Conservation (phyloP, 2,329 filamentous ascomycete genomes). For the Exophiala calicioides region DNA sequence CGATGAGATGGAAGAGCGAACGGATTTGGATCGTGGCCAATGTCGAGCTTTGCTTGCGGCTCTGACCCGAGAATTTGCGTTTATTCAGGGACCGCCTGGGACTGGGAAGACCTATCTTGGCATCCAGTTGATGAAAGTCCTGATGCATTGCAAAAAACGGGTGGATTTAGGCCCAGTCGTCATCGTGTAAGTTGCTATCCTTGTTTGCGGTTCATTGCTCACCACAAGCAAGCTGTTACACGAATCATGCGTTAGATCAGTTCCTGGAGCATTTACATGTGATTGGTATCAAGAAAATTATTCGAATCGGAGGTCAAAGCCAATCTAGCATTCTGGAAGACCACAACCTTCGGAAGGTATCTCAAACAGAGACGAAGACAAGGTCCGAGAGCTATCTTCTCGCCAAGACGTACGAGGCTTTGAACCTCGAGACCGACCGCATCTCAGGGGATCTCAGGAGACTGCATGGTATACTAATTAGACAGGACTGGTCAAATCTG, state of each 20-base stretch:
- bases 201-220: no score
- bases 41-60: constrained; percentile 9
- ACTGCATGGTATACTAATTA: constrained; percentile 12
- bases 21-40: constrained; percentile 11
- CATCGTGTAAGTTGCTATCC: no score
- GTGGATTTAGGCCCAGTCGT: not conserved
- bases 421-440: constrained; percentile 31
- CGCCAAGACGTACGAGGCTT: constrained; percentile 30
- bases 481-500: not conserved
- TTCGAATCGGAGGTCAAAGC: constrained; percentile 63
- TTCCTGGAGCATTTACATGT: constrained; percentile 61
- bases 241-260: constrained; percentile 58
- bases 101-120: constrained; percentile 35
- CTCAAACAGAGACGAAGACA: constrained; percentile 42
- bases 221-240: constrained; percentile 34
- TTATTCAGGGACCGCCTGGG: constrained; percentile 35
- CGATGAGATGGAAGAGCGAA: constrained; percentile 7
- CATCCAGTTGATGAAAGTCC: constrained; percentile 34
- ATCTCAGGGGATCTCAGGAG: constrained; percentile 2
- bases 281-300: constrained; percentile 46
- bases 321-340: constrained; percentile 55
- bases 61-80: constrained; percentile 7
- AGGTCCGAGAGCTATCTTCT: constrained; percentile 4
- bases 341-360: constrained; percentile 51
- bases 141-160: constrained; percentile 41